Evolutionary conservation across 75 land plant genomes (phyloP), one percentile per base, ranked within the genome.

Genomic region (Picea sitchensis): DNA sequence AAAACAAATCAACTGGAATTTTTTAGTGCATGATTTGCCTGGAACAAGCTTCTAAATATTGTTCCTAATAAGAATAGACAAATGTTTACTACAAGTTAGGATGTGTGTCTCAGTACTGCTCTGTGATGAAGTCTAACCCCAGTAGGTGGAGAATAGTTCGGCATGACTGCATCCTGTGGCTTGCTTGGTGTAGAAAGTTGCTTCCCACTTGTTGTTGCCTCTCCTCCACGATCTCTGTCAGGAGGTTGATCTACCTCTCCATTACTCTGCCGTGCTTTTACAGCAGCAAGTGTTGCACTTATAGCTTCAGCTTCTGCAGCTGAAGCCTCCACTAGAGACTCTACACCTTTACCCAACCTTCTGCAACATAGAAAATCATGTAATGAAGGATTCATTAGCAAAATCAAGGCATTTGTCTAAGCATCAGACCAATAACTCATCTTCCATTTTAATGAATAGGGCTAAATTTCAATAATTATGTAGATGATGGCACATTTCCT

Each of bases 271-370:
- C 98, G 93, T 2, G 94, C 94, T 75, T 91, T 93, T n/a, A 91
- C 96, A 71, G 94, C 95, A 80, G 92, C 98, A 44, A 95, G 71
- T 76, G 99, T 84, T 15, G 94, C 93, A 89, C 88, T 93, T 20
- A 98, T 98, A 34, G 99, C 99, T 80, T 98, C 99, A 59, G 96
- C 96, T 82, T 98, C 99, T 54, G 98, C 99, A 82, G 98, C 94
- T 59, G 99, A 88, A 44, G 98, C 98, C 83, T 95, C 93, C 64
- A 98, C 98, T 82, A 98, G 86, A 56, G 88, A 93, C 72, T 98
- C 99, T n/a, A 95, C 98, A 59, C 99, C 98, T 88, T 93, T 93
- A 58, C 81, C 85, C 41, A 76, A 79, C 78, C 91, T 89, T 79
- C 97, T 96, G 88, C 81, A 86, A 58, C 60, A 38, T 58, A 7